Evolutionary conservation across 495 filamentous ascomycete species (phyloP).

Genomic region (Hypoxylon trugodes): DNA sequence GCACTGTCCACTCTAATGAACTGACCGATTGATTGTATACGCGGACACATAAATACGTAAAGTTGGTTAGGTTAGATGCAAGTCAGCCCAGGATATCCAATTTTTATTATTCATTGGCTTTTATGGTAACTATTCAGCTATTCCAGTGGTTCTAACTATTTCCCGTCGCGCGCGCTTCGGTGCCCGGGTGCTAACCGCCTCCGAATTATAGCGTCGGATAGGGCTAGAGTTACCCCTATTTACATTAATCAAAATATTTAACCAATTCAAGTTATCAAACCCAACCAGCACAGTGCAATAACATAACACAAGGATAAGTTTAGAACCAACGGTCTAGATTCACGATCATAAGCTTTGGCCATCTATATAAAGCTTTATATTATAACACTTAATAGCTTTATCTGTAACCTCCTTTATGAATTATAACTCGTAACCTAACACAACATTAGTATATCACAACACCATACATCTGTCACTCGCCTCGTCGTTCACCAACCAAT

Average conservation of each 20-base stretch:
- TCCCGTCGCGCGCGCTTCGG: constrained; percentile 36
- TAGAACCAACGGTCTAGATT: no score
- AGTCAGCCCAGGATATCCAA: background rate
- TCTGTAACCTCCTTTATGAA: no score
- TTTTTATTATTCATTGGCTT: constrained; percentile 1
- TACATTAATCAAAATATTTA: background rate
- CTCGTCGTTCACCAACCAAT: no score
- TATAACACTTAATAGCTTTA: no score
- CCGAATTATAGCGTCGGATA: background rate
- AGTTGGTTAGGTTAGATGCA: constrained; percentile 1
- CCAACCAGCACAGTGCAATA: no score
- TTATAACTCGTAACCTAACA: no score
- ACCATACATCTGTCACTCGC: no score
- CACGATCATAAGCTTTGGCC: no score
- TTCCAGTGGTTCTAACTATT: background rate
- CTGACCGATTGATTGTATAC: background rate
- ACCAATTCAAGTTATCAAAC: background rate
- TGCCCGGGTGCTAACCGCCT: constrained; percentile 3
- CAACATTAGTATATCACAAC: no score
- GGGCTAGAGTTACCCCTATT: constrained; percentile 11
- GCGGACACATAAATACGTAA: no score
- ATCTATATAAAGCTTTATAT: no score
- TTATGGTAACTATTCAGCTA: background rate
- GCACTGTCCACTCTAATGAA: background rate
- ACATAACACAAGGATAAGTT: no score